Evolutionary conservation across 129 eudicot genomes (phyloP), one percentile per base, ranked within the genome.

Genomic region (Chrysanthemum makinoi): DNA sequence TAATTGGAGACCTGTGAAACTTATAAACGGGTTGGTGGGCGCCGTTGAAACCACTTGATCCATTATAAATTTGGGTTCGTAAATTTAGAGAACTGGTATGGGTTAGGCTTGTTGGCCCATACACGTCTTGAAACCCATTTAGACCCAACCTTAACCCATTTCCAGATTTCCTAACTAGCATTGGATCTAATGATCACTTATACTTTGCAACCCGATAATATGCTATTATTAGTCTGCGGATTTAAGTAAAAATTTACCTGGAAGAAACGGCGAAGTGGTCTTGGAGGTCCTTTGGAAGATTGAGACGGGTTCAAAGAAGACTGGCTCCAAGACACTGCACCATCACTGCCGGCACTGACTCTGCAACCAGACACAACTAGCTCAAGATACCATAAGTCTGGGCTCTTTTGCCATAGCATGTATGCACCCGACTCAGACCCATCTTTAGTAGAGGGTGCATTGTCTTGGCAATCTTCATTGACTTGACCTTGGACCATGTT

Each of bases 201-300:
- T 33, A 47, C 2, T 39, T 33, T 64, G 10, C 46, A 17, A 22
- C 30, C 56, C 15, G 28, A 1, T n/a, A 74, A 52, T 20, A 52
- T 20, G 18, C 15, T 73, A 49, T 52, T 7, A 61, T 52, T 7
- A 61, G 70, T 10, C 22, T 5, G 15, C 3, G 54, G 59, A 5
- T 50, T 15, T 66, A 44, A 13, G 46, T 39, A 7, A 57, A 56
- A 10, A 0, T 16, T 69, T 81, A 86, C 97, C 95, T 91, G 95
- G 59, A 87, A 90, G 76, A 87, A 87, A 62, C 91, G 83, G 19
- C 97, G 83, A 26, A 90, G 85, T 64, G 97, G 91, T 81, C 91
- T 85, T 0, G 95, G 95, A 75, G 91, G 91, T 39, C 97, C 91
- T 83, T 73, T 77, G 55, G 95, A 83, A 55, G 83, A 80, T 44